Evolutionary conservation across 1,139 yeast species (phyloP).

Genomic region (Sugiyamaella castrensis): DNA sequence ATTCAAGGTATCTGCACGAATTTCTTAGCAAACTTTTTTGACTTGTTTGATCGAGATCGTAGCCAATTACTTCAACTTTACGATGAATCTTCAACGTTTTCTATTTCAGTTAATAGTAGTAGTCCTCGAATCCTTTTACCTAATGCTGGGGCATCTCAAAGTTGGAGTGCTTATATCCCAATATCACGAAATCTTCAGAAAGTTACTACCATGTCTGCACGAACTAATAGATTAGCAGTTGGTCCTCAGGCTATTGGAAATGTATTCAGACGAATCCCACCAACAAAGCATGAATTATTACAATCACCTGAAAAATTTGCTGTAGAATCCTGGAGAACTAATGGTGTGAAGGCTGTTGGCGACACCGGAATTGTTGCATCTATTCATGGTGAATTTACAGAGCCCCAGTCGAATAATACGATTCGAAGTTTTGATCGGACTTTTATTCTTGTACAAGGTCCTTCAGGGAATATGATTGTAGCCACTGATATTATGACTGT

Average conservation of each 20-base stretch:
- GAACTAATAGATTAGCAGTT: constrained; percentile 57
- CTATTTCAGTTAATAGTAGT: constrained; percentile 55
- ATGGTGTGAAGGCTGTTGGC: constrained; percentile 46
- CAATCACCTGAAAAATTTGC: constrained; percentile 64
- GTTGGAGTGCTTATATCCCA: constrained; percentile 41
- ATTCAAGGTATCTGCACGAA: constrained; percentile 67
- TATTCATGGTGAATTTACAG: constrained; percentile 83
- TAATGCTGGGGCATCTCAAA: constrained; percentile 7
- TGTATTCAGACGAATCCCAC: constrained; percentile 66
- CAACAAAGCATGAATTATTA: constrained; percentile 65
- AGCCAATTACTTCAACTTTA: constrained; percentile 66
- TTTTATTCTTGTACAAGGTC: constrained; percentile 67
- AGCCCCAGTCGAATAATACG: constrained; percentile 52
- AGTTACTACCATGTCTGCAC: constrained; percentile 56
- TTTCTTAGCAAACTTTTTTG: constrained; percentile 71
- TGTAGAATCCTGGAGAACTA: constrained; percentile 66
- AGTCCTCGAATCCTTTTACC: constrained; percentile 40
- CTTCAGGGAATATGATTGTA: constrained; percentile 66
- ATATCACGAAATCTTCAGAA: constrained; percentile 74
- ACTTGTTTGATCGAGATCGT: constrained; percentile 80
- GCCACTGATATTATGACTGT: constrained; percentile 79
- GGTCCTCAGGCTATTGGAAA: constrained; percentile 70
- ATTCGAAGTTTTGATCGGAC: constrained; percentile 81
- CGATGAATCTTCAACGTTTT: constrained; percentile 81
- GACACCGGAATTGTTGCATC: constrained; percentile 73